Evolutionary conservation across 345 rosid species (phyloP).

Genomic region (Citrus cavaleriei): DNA sequence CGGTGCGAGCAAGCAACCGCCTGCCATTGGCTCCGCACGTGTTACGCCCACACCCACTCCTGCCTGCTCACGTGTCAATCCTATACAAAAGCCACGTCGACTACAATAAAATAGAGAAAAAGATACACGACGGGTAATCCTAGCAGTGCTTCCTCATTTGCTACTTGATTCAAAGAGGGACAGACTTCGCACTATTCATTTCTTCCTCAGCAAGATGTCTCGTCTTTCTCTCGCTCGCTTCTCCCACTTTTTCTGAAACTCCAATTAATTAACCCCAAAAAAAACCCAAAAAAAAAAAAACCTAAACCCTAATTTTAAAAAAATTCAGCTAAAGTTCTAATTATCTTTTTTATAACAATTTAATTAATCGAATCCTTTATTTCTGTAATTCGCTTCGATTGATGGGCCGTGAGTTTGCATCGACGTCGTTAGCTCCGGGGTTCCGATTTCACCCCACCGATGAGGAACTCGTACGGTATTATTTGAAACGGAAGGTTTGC

Average conservation of each 20-base stretch:
- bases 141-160: neutral
- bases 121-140: neutral
- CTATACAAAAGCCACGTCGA: neutral
- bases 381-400: neutral
- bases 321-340: neutral
- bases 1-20: neutral
- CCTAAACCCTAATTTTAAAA: conserved; percentile 5
- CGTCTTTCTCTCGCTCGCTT: neutral
- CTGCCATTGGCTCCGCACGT: conserved; percentile 2
- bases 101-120: neutral
- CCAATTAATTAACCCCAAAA: neutral
- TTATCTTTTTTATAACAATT: neutral
- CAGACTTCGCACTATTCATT: neutral
- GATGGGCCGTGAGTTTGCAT: conserved; percentile 53
- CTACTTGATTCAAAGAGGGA: neutral
- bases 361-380: neutral
- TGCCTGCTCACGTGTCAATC: neutral
- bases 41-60: neutral
- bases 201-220: neutral
- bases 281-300: neutral
- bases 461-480: conserved; percentile 91
- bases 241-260: neutral
- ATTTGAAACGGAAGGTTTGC: conserved; percentile 75
- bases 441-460: conserved; percentile 95
- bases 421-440: conserved; percentile 73